phyloP scores from a whole-genome alignment of 2,329 filamentous ascomycete genomes.

The Sporothrix protearum region DNA sequence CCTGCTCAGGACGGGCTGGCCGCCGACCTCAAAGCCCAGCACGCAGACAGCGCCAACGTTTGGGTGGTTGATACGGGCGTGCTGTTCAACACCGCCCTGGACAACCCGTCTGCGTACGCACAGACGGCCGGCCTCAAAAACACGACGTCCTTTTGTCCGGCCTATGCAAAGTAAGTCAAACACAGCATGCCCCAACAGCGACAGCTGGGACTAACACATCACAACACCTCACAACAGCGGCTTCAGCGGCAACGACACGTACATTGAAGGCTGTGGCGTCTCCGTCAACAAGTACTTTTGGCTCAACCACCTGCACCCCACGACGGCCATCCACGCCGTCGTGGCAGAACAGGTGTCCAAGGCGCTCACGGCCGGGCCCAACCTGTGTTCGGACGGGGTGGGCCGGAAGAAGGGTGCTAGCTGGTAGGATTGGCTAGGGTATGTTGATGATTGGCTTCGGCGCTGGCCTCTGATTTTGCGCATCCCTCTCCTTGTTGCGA shows the following conservation, averaged over 20 bases:
- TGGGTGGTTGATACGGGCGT: slow-evolving; percentile 41
- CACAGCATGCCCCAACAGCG: slow-evolving; percentile 37
- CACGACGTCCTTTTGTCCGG: slow-evolving; percentile 51
- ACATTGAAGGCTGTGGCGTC: slow-evolving; percentile 42
- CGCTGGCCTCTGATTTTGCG: too few relatives aligned
- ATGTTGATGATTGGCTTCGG: too few relatives aligned
- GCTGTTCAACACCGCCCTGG: slow-evolving; percentile 43
- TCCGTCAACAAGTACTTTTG: slow-evolving; percentile 62
- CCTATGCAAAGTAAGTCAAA: slow-evolving; percentile 47
- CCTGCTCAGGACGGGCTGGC: neutral
- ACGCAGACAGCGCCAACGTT: slow-evolving; percentile 20
- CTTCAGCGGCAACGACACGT: neutral
- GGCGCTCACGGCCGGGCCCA: slow-evolving; percentile 39
- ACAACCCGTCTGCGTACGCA: slow-evolving; percentile 40
- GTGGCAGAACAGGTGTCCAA: slow-evolving; percentile 50
- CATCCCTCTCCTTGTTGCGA: too few relatives aligned
- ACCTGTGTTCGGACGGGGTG: slow-evolving; percentile 35
- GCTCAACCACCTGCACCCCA: slow-evolving; percentile 63
- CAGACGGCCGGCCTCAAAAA: slow-evolving; percentile 54
- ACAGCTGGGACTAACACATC: neutral
- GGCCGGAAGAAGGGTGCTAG: neutral
- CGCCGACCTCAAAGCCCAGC: slow-evolving; percentile 12
- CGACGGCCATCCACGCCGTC: slow-evolving; percentile 58
- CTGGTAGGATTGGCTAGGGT: neutral
- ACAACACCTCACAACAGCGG: too few relatives aligned